Percentiles rank a stretch among this genome's conserved stretches.
Evolutionary conservation across 129 eudicot genomes (phyloP).

Genomic region (Chrysanthemum makinoi): DNA sequence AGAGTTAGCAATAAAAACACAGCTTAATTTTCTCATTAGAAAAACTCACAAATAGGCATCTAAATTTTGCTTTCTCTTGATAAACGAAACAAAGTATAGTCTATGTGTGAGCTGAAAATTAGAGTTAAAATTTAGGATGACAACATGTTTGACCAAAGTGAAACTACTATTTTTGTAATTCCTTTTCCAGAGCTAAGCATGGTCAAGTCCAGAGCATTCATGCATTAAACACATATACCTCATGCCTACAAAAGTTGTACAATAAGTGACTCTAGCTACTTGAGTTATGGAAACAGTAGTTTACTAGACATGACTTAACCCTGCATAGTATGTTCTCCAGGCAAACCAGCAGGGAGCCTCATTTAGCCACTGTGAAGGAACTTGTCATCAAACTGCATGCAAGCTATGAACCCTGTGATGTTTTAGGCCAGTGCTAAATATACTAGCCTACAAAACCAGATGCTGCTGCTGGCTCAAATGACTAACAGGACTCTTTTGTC

Average conservation of each 20-base stretch:
- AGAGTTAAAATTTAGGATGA: background rate
- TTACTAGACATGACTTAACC: constrained; percentile 32
- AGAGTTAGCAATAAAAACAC: too few relatives aligned
- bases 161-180: constrained; percentile 4
- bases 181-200: background rate
- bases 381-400: constrained; percentile 32
- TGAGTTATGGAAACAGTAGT: background rate
- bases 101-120: background rate
- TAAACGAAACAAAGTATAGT: background rate
- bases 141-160: constrained; percentile 15
- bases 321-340: constrained; percentile 35
- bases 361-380: constrained; percentile 25
- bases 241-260: constrained; percentile 2
- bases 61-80: too few relatives aligned
- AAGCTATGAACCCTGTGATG: constrained; percentile 25
- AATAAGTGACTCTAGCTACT: background rate
- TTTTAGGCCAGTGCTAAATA: constrained; percentile 13
- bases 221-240: background rate
- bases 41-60: too few relatives aligned
- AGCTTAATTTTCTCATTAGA: too few relatives aligned
- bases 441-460: constrained; percentile 34
- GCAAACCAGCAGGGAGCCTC: constrained; percentile 32
- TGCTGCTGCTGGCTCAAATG: constrained; percentile 27
- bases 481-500: constrained; percentile 32
- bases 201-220: background rate